Evolutionary conservation across 352 stramenopile species (phyloP), one percentile per base, ranked within the genome.

Genomic region (Phytophthora boehmeriae): DNA sequence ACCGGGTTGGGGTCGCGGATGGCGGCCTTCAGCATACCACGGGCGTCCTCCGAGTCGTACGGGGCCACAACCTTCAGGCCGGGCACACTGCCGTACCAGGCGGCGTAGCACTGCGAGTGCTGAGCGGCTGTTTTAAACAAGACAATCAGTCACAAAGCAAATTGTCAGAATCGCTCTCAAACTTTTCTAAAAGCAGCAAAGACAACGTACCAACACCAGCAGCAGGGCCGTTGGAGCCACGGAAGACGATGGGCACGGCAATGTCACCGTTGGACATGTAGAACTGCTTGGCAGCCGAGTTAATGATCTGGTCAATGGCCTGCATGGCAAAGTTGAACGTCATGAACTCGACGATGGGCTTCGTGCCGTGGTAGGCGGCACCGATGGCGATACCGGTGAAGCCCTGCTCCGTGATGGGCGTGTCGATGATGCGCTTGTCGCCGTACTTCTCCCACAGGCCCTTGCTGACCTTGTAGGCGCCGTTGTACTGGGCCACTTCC

Each of bases 291-390:
- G 98, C 98, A n/a, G 97, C 97, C 57, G 91, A 98, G 78, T 99
- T 99, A 49, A 99, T 90, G 69, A 99, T 98, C 74, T 99, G 98
- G 87, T 99, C 98, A 67, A 99, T 99, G 27, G 97, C 97, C 71
- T 99, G 97, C 94, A 99, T 98, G 58, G 96, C 96, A 77, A 99
- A 99, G 82, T 99, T 99, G 75, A 99, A 99, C 23, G 98, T 99
- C 98, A 99, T 99, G 80, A 99, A 99, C 87, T 99, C 98, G 20
- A 99, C 90, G 45, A 99, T 92, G 35, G 98, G 98, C 76, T 96
- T 93, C 11, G 99, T 90, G 81, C 97, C 93, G 74, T 99, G 96
- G 86, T 98, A 99, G 43, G 97, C 90, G 35, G 97, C 90, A 45
- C 97, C 97, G 32, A 98, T 78, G 30, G 92, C 96, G 28, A 99